phyloP scores from a whole-genome alignment of 768 basidiomycete species.

The Lepiota brunneoincarnata region DNA sequence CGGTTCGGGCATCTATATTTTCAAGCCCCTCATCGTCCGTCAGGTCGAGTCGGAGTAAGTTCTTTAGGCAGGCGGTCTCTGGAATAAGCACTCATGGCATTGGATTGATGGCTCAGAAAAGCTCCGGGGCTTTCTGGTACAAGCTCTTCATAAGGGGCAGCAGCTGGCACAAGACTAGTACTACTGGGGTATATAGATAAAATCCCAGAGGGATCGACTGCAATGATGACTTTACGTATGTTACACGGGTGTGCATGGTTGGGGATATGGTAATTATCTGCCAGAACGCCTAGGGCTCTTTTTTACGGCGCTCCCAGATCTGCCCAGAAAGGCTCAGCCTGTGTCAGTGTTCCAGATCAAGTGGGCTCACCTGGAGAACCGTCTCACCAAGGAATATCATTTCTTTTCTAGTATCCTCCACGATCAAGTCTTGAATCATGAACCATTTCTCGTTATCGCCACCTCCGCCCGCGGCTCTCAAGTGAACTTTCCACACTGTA shows the following conservation, averaged over 20 bases:
- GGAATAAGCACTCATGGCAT: slow-evolving; percentile 6
- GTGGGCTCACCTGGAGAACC: slow-evolving; percentile 77
- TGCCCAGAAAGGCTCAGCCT: slow-evolving; percentile 22
- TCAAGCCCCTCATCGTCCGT: slow-evolving; percentile 45
- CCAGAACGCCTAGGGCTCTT: slow-evolving; percentile 19
- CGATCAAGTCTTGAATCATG: slow-evolving; percentile 93
- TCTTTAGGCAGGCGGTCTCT: neutral
- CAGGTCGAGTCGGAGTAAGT: slow-evolving; percentile 21
- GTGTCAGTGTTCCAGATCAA: slow-evolving; percentile 5
- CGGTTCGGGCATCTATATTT: slow-evolving; percentile 64
- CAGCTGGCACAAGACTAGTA: too few relatives aligned
- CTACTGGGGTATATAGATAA: neutral
- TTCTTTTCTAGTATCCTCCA: slow-evolving; percentile 93
- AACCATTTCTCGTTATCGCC: slow-evolving; percentile 93
- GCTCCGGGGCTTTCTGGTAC: neutral
- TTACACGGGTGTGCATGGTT: slow-evolving; percentile 4
- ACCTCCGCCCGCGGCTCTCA: slow-evolving; percentile 70
- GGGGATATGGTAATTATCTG: slow-evolving; percentile 19
- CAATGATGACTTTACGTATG: neutral
- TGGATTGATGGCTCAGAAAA: slow-evolving; percentile 15
- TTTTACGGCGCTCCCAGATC: slow-evolving; percentile 64
- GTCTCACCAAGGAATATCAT: slow-evolving; percentile 98
- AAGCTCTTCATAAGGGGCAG: neutral
- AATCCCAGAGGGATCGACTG: neutral
- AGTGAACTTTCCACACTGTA: slow-evolving; percentile 91